Evolutionary conservation across 805 yeast genomes (phyloP).

Genomic region (Ogataea allantospora): DNA sequence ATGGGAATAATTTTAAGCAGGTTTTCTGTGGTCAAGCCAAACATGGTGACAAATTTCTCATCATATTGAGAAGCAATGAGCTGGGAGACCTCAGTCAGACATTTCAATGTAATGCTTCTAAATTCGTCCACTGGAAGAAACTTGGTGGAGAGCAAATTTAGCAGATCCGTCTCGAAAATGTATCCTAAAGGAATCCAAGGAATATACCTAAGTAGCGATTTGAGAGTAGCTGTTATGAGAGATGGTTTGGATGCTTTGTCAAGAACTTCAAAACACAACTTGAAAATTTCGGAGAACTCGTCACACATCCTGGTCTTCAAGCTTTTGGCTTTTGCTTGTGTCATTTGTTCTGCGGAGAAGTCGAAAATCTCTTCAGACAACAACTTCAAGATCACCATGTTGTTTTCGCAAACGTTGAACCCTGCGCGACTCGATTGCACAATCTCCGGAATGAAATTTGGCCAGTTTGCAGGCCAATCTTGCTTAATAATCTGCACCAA

Average conservation of each 20-base stretch:
- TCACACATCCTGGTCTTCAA: conserved; percentile 81
- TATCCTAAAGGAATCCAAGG: conserved; percentile 94
- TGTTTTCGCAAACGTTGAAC: conserved; percentile 94
- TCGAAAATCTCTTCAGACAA: conserved; percentile 96
- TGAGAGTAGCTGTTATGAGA: conserved; percentile 78
- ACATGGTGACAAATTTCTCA: conserved; percentile 63
- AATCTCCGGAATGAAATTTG: conserved; percentile 90
- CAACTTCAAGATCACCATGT: conserved; percentile 86
- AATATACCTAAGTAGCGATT: conserved; percentile 77
- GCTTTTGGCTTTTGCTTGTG: conserved; percentile 87
- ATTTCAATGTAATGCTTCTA: conserved; percentile 81
- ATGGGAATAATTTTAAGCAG: conserved; percentile 69
- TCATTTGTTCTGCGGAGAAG: conserved; percentile 92
- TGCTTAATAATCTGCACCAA: conserved; percentile 92
- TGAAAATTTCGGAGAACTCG: conserved; percentile 91
- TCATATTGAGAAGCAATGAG: conserved; percentile 56
- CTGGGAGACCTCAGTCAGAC: conserved; percentile 86
- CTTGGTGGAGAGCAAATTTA: conserved; percentile 68
- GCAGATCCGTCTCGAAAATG: conserved; percentile 82
- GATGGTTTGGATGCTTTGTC: conserved; percentile 87
- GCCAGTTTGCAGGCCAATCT: conserved; percentile 99
- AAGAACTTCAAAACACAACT: conserved; percentile 87
- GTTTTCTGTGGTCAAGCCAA: conserved; percentile 70
- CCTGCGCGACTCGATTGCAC: conserved; percentile 81
- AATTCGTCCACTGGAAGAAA: conserved; percentile 77